A percentile compares a stretch with the other conserved stretches of the same genome.
Conservation (phyloP, 169 alveolate species). For the Cryptosporidium meleagridis region DNA sequence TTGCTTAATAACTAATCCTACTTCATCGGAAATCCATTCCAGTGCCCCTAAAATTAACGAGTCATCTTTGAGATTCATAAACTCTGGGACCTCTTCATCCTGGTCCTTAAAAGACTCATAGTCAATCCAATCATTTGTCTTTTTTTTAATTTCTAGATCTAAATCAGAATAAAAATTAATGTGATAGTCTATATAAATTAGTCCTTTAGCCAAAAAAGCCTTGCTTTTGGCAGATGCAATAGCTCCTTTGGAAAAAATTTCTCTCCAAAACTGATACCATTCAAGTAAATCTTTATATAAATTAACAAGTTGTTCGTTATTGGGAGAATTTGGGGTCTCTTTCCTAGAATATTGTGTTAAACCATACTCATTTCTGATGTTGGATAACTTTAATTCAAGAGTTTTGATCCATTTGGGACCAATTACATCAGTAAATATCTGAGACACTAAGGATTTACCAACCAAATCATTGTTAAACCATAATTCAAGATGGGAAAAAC, state of each 20-base stretch:
- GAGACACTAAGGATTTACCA: constrained; percentile 27
- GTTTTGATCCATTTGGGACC: constrained; percentile 64
- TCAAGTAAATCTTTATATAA: constrained; percentile 19
- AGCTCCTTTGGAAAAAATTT: background rate
- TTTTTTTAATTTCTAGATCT: background rate
- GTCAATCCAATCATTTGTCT: constrained; percentile 27
- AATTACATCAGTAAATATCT: constrained; percentile 14
- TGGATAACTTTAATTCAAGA: background rate
- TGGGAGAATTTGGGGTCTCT: background rate
- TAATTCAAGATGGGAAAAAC: constrained; percentile 5
- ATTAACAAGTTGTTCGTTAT: background rate
- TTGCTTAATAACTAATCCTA: constrained; percentile 24
- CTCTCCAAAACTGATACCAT: constrained; percentile 63
- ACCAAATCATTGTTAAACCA: constrained; percentile 18
- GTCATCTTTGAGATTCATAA: background rate
- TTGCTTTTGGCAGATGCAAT: constrained; percentile 33
- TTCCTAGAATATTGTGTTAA: background rate
- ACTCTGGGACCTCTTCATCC: background rate
- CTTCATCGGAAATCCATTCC: constrained; percentile 55
- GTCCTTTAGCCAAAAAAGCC: constrained; percentile 31
- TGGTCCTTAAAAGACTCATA: background rate
- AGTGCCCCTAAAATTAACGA: background rate
- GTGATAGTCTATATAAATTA: constrained; percentile 54
- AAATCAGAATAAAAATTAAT: constrained; percentile 27
- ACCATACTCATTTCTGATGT: background rate